These are phyloP conservation scores for Picochlorum sp. DNA, from an alignment of 139 green algal species.

Conservation along the genomic window DNA sequence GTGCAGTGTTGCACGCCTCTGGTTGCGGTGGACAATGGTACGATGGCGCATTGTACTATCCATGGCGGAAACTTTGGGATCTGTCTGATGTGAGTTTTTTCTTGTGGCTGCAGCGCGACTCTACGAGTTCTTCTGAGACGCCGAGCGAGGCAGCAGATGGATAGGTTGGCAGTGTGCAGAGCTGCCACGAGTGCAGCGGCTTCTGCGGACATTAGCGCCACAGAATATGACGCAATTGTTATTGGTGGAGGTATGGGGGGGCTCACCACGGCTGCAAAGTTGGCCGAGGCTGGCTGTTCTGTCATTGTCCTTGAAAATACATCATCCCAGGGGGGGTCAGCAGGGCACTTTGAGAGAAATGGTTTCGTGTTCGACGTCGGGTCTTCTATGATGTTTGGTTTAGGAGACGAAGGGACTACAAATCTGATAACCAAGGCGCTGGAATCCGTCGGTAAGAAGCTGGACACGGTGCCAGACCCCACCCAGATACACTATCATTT, in stretches of 20 bases:
- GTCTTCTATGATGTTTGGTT: slow-evolving; percentile 95
- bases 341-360: slow-evolving; percentile 77
- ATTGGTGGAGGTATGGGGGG: slow-evolving; percentile 88
- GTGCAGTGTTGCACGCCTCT: too few relatives aligned
- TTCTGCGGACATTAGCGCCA: not conserved
- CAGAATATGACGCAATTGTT: slow-evolving; percentile 81
- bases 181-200: too few relatives aligned
- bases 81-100: too few relatives aligned
- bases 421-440: slow-evolving; percentile 93
- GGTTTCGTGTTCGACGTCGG: slow-evolving; percentile 94
- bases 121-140: too few relatives aligned
- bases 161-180: too few relatives aligned
- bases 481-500: slow-evolving; percentile 93
- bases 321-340: slow-evolving; percentile 83
- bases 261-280: slow-evolving; percentile 70
- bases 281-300: slow-evolving; percentile 66
- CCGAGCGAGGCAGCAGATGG: too few relatives aligned
- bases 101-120: too few relatives aligned
- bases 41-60: too few relatives aligned
- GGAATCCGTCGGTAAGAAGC: slow-evolving; percentile 62
- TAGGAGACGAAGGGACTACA: slow-evolving; percentile 81
- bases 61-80: too few relatives aligned
- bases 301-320: slow-evolving; percentile 85
- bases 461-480: slow-evolving; percentile 84
- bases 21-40: too few relatives aligned